These are phyloP conservation scores for Rhodofomes roseus DNA, from an alignment of 1,284 basidiomycete species.

Conservation along the genomic window DNA sequence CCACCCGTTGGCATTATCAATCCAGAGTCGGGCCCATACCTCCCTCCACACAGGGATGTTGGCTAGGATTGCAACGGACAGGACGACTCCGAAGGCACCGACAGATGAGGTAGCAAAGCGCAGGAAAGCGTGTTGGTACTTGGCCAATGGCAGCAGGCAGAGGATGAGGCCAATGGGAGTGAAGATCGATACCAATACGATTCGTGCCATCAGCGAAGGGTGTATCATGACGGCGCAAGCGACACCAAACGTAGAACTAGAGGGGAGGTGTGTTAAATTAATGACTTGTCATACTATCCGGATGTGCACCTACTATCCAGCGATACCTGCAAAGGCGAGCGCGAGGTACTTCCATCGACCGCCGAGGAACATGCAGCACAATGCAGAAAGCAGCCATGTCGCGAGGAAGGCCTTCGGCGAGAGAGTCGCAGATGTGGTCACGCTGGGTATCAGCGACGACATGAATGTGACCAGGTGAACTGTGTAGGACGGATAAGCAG, in stretches of 20 bases:
- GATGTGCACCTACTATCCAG: conserved; percentile 45
- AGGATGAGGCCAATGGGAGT: conserved; percentile 36
- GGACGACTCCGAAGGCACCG: conserved; percentile 53
- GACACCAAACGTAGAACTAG: conserved; percentile 46
- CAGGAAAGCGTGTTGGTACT: conserved; percentile 43
- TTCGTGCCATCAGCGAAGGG: conserved; percentile 52
- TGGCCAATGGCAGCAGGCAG: conserved; percentile 42
- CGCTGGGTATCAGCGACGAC: conserved; percentile 50
- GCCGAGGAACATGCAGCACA: conserved; percentile 41
- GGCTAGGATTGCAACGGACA: conserved; percentile 52
- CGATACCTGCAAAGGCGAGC: conserved; percentile 40
- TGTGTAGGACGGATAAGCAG: conserved; percentile 18
- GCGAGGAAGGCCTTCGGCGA: conserved; percentile 50
- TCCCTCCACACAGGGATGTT: conserved; percentile 53
- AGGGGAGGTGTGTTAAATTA: too few relatives aligned
- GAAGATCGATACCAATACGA: conserved; percentile 46
- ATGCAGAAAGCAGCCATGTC: conserved; percentile 52
- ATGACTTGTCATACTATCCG: too few relatives aligned
- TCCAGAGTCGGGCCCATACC: conserved; percentile 58
- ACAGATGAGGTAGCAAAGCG: conserved; percentile 48
- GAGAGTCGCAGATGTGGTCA: conserved; percentile 41
- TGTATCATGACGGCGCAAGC: conserved; percentile 54
- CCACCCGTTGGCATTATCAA: conserved; percentile 45
- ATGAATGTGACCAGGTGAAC: conserved; percentile 61
- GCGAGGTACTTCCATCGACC: conserved; percentile 49